These are phyloP conservation scores for Fusarium verrucosum DNA, from an alignment of 2,329 filamentous ascomycete species.

Conservation along the genomic window DNA sequence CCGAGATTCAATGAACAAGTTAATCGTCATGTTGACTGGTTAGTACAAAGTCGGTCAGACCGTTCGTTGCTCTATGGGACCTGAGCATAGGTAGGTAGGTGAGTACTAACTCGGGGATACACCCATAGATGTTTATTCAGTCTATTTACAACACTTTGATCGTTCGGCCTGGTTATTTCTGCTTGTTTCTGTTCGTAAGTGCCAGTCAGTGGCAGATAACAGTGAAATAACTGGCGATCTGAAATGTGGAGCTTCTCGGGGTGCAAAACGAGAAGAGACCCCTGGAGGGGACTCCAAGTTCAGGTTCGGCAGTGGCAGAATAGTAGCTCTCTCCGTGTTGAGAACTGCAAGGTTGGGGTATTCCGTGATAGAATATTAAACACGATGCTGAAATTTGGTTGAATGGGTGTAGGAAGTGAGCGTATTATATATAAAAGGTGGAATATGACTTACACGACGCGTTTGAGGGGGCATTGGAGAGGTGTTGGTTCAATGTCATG, in stretches of 20 bases:
- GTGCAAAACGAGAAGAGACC: slow-evolving; percentile 42
- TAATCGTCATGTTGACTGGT: background rate
- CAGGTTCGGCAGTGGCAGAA: background rate
- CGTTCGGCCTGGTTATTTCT: background rate
- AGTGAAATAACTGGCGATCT: background rate
- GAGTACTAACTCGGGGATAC: background rate
- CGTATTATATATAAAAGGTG: background rate
- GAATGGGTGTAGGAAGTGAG: background rate
- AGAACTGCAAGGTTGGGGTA: background rate
- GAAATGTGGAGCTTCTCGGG: slow-evolving; percentile 43
- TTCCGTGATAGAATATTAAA: background rate
- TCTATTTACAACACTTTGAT: background rate
- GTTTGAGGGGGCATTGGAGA: background rate
- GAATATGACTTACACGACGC: slow-evolving; percentile 23
- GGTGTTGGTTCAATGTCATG: slow-evolving; percentile 29
- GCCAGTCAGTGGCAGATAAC: background rate
- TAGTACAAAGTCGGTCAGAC: background rate
- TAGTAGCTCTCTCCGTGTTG: background rate
- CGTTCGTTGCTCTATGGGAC: background rate
- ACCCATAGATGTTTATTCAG: background rate
- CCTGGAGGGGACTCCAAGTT: slow-evolving; percentile 31
- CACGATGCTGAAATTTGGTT: background rate
- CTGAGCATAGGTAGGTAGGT: no score
- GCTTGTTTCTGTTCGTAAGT: background rate
- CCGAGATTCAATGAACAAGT: background rate